Conservation (phyloP, 768 basidiomycete species). For the Macrocybe gigantea region DNA sequence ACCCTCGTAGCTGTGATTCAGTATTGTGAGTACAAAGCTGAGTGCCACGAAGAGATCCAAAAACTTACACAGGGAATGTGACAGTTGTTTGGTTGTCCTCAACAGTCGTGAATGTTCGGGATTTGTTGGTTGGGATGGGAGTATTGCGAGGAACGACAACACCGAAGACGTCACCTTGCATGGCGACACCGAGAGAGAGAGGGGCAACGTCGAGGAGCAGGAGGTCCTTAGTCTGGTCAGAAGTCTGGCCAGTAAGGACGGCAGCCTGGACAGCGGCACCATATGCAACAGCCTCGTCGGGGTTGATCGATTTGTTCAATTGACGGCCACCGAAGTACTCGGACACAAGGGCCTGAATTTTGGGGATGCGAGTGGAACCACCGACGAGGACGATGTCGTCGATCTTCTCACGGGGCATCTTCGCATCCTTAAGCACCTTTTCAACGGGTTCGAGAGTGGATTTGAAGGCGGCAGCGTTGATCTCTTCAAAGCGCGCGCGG, state of each 20-base stretch:
- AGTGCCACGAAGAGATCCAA: neutral
- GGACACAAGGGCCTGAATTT: conserved; percentile 96
- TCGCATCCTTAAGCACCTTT: conserved; percentile 98
- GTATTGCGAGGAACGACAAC: conserved; percentile 99
- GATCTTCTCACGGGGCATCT: conserved; percentile 95
- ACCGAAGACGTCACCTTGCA: conserved; percentile 99
- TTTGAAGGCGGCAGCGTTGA: conserved; percentile 93
- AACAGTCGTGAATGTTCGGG: conserved; percentile 97
- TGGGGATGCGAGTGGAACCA: conserved; percentile 99
- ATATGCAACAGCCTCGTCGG: conserved; percentile 99
- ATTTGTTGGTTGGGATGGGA: conserved; percentile 99
- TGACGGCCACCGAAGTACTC: conserved; percentile 98
- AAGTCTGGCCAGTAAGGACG: conserved; percentile 96
- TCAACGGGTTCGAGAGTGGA: conserved; percentile 98
- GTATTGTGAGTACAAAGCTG: conserved; percentile 6
- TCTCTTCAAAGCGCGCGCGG: conserved; percentile 99
- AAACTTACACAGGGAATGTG: conserved; percentile 92
- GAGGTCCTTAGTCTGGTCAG: conserved; percentile 97
- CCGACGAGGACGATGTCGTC: conserved; percentile 99
- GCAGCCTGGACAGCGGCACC: conserved; percentile 99
- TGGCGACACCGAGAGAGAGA: conserved; percentile 98
- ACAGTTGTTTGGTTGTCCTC: conserved; percentile 99
- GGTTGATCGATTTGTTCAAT: conserved; percentile 99
- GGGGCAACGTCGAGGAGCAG: conserved; percentile 98
- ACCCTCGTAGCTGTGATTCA: conserved; percentile 76